A percentile compares a stretch with the other conserved stretches of the same genome.
Conservation (phyloP, 805 yeast genomes). For the Aciculoconidium aculeatum region DNA sequence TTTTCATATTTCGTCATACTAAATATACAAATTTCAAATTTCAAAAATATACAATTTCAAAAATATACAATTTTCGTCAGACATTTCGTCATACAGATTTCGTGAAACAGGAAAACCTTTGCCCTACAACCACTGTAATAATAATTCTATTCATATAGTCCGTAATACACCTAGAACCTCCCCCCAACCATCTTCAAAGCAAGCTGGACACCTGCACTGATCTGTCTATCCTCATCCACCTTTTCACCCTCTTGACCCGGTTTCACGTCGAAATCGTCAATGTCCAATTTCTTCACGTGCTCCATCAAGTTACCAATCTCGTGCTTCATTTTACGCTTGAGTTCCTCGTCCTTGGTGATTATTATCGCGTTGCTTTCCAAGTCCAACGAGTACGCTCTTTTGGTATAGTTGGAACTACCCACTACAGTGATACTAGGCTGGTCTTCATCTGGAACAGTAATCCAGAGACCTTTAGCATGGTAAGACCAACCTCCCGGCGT, state of each 20-base stretch:
- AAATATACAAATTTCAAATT: no score
- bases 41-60: no score
- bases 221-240: slow-evolving; percentile 51
- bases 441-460: slow-evolving; percentile 49
- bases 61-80: no score
- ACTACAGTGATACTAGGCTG: slow-evolving; percentile 72
- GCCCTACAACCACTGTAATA: no score
- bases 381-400: slow-evolving; percentile 81
- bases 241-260: slow-evolving; percentile 10
- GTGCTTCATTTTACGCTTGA: slow-evolving; percentile 49
- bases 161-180: slow-evolving; percentile 31
- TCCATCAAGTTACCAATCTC: slow-evolving; percentile 60
- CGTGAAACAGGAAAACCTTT: no score
- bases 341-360: slow-evolving; percentile 57
- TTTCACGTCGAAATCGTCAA: slow-evolving; percentile 53
- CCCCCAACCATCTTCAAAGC: slow-evolving; percentile 63
- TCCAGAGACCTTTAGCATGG: slow-evolving; percentile 96
- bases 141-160: slow-evolving; percentile 3
- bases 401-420: slow-evolving; percentile 92
- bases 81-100: no score
- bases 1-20: no score
- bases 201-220: slow-evolving; percentile 56
- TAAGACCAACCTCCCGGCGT: slow-evolving; percentile 90
- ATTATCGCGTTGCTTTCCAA: slow-evolving; percentile 83
- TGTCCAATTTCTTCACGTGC: slow-evolving; percentile 46